These are phyloP conservation scores for Meyerozyma athensensis DNA, from an alignment of 1,139 yeast genomes.

Conservation along the genomic window DNA sequence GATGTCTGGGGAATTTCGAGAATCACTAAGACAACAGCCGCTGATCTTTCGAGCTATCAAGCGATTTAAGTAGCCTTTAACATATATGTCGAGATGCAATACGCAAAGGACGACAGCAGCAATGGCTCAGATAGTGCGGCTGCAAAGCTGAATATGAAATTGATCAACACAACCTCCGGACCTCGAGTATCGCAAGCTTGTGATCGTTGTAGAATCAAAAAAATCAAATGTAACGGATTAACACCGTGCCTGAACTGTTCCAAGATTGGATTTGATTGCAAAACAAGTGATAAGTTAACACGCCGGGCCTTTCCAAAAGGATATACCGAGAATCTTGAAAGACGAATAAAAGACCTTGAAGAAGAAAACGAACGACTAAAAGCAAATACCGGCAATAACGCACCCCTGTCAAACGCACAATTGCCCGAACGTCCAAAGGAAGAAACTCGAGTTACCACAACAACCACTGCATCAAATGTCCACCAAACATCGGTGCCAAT, in stretches of 20 bases:
- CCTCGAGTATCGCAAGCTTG: slow-evolving; percentile 70
- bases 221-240: slow-evolving; percentile 71
- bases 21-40: background rate
- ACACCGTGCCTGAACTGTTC: slow-evolving; percentile 67
- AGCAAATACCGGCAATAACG: slow-evolving; percentile 9
- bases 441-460: slow-evolving; percentile 5
- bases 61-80: too few relatives aligned
- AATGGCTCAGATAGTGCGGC: too few relatives aligned
- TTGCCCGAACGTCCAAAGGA: slow-evolving; percentile 1
- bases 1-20: slow-evolving; percentile 3
- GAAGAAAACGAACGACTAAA: slow-evolving; percentile 47
- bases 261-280: slow-evolving; percentile 61
- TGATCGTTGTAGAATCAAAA: slow-evolving; percentile 72
- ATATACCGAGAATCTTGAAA: slow-evolving; percentile 69
- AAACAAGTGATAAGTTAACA: slow-evolving; percentile 66
- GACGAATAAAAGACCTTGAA: slow-evolving; percentile 55
- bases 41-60: background rate
- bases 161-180: slow-evolving; percentile 38
- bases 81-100: slow-evolving; percentile 1
- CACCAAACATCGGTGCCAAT: slow-evolving; percentile 24
- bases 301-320: slow-evolving; percentile 74
- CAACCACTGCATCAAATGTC: slow-evolving; percentile 8
- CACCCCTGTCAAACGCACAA: slow-evolving; percentile 5
- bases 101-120: background rate
- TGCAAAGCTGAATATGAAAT: slow-evolving; percentile 23